Evolutionary conservation across 2,329 filamentous ascomycete species (phyloP).

Genomic region (Pseudogymnoascus verrucosus): DNA sequence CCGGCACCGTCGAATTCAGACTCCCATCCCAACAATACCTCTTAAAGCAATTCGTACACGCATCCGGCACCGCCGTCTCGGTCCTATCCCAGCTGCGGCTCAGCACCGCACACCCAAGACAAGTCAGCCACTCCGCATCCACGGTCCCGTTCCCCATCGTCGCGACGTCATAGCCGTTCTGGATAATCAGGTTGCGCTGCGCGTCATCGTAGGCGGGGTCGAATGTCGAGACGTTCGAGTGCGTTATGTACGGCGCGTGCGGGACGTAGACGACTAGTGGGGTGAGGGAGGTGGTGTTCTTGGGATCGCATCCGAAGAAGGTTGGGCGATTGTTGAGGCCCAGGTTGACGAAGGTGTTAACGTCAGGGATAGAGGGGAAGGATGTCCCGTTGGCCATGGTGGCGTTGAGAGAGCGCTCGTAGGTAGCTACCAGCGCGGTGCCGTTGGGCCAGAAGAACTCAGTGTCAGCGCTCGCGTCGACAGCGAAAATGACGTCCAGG

Average conservation of each 20-base stretch:
- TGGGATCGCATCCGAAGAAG: constrained; percentile 70
- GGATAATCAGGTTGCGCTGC: constrained; percentile 71
- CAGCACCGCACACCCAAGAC: constrained; percentile 82
- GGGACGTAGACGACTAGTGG: constrained; percentile 84
- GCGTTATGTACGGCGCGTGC: constrained; percentile 69
- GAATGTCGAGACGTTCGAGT: constrained; percentile 76
- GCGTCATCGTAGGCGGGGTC: constrained; percentile 52
- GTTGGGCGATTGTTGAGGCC: constrained; percentile 66
- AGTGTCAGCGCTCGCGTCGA: constrained; percentile 72
- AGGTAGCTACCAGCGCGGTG: constrained; percentile 65
- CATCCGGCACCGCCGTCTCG: constrained; percentile 56
- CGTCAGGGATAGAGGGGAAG: constrained; percentile 65
- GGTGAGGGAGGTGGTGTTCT: constrained; percentile 47
- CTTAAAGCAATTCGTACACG: constrained; percentile 69
- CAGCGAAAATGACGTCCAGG: constrained; percentile 73
- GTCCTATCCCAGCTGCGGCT: constrained; percentile 68
- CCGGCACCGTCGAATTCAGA: constrained; percentile 16
- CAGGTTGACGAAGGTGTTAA: constrained; percentile 71
- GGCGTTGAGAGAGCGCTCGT: constrained; percentile 52
- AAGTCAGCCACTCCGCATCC: constrained; percentile 69
- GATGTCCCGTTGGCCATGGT: constrained; percentile 57
- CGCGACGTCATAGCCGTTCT: constrained; percentile 77
- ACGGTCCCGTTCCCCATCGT: constrained; percentile 76
- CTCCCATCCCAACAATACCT: constrained; percentile 86
- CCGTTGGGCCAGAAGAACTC: constrained; percentile 66